These are phyloP conservation scores for Globisporangium emineosum DNA, from an alignment of 352 stramenopile species.

Conservation along the genomic window DNA sequence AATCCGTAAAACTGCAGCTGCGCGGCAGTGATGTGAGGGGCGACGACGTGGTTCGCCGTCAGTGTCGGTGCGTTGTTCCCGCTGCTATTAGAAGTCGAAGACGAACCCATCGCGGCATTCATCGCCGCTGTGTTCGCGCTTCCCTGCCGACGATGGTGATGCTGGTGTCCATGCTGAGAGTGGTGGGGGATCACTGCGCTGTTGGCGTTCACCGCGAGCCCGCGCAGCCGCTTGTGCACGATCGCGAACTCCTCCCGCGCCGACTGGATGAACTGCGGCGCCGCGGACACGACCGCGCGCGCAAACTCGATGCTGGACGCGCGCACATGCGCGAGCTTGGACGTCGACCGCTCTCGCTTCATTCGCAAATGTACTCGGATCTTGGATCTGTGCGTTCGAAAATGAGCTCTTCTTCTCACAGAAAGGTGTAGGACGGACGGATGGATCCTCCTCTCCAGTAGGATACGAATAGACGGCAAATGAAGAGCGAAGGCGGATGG, in stretches of 20 bases:
- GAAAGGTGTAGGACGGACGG: neutral
- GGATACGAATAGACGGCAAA: neutral
- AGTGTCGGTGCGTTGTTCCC: conserved; percentile 12
- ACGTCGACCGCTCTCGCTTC: conserved; percentile 46
- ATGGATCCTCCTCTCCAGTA: neutral
- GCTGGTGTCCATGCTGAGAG: conserved; percentile 9
- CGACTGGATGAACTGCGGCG: conserved; percentile 13
- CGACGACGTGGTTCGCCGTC: neutral
- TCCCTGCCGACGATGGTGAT: conserved; percentile 11
- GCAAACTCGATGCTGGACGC: conserved; percentile 20
- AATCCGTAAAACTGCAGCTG: conserved; percentile 26
- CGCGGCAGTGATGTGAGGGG: conserved; percentile 1
- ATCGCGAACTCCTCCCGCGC: conserved; percentile 27
- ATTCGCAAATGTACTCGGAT: conserved; percentile 4
- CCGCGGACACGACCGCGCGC: conserved; percentile 4
- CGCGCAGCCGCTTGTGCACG: conserved; percentile 44
- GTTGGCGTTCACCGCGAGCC: conserved; percentile 17
- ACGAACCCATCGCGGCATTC: conserved; percentile 7
- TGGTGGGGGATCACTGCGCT: conserved; percentile 3
- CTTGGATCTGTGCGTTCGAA: neutral
- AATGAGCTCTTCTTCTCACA: neutral
- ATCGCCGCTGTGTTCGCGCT: conserved; percentile 9
- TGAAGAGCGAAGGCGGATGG: neutral
- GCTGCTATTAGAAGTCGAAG: neutral
- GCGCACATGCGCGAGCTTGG: conserved; percentile 22